These are phyloP conservation scores for Populus alba DNA, from an alignment of 345 rosid genomes.

Conservation along the genomic window DNA sequence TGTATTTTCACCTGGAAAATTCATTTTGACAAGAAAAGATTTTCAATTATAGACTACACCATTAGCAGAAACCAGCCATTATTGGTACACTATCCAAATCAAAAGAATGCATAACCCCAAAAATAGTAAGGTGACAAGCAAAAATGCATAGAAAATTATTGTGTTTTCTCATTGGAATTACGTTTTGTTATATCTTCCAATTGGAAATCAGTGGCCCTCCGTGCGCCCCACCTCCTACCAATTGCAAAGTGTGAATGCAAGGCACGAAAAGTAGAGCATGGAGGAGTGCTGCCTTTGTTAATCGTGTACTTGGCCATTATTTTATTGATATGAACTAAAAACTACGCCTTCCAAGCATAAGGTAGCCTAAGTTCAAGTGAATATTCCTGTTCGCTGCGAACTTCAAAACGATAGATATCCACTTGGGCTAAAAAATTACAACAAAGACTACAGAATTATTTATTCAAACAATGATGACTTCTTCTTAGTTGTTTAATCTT, in stretches of 20 bases:
- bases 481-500: background rate
- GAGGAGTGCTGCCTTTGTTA: background rate
- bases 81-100: too few relatives aligned
- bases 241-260: background rate
- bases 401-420: constrained; percentile 28
- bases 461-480: constrained; percentile 40
- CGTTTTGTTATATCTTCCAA: too few relatives aligned
- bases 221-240: too few relatives aligned
- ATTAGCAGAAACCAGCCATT: too few relatives aligned
- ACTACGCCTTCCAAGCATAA: constrained; percentile 30
- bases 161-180: too few relatives aligned
- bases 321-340: constrained; percentile 20
- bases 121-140: too few relatives aligned
- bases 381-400: constrained; percentile 30
- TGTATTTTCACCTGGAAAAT: constrained; percentile 73
- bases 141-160: too few relatives aligned
- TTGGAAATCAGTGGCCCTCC: too few relatives aligned
- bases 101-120: too few relatives aligned
- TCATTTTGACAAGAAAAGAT: background rate
- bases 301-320: constrained; percentile 6
- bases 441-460: constrained; percentile 25
- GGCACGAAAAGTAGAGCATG: background rate
- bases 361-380: constrained; percentile 18
- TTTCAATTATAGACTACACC: too few relatives aligned
- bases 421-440: constrained; percentile 41